Percentiles rank a stretch among this genome's conserved stretches.
These are phyloP conservation scores for Arthromyces matolae DNA, from an alignment of 768 basidiomycete genomes.

Conservation along the genomic window DNA sequence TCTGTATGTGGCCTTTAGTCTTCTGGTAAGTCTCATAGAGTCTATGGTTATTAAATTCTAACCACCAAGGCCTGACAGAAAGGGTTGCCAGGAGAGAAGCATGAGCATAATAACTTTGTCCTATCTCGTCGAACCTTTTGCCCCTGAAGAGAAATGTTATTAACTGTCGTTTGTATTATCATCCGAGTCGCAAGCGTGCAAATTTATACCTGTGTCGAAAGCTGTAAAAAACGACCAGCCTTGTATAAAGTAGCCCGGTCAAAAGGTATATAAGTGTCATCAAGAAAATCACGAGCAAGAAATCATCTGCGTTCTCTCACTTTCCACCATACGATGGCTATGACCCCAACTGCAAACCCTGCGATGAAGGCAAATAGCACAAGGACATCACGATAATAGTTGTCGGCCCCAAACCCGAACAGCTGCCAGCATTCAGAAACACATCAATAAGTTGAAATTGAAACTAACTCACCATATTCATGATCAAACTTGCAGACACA, in stretches of 20 bases:
- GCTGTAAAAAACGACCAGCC: too few relatives aligned
- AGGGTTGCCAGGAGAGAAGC: too few relatives aligned
- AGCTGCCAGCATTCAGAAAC: conserved; percentile 55
- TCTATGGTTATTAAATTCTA: too few relatives aligned
- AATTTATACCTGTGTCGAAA: too few relatives aligned
- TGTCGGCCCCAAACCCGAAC: conserved; percentile 79
- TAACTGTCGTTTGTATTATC: too few relatives aligned
- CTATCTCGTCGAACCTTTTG: too few relatives aligned
- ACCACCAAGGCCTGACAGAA: too few relatives aligned
- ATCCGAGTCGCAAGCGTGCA: too few relatives aligned
- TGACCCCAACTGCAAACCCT: conserved; percentile 71
- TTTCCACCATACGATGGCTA: conserved; percentile 71
- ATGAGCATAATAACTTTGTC: too few relatives aligned
- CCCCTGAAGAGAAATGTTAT: too few relatives aligned
- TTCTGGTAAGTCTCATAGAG: too few relatives aligned
- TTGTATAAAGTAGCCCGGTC: not conserved
- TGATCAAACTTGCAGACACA: conserved; percentile 79
- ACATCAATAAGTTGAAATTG: not conserved
- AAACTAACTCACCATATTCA: conserved; percentile 64
- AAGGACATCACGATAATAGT: conserved; percentile 88
- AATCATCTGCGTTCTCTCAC: conserved; percentile 69
- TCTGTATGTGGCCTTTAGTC: conserved; percentile 28
- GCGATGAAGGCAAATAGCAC: conserved; percentile 84
- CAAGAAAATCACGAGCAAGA: too few relatives aligned
- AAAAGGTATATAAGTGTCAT: not conserved